phyloP scores from a whole-genome alignment of 2,329 filamentous ascomycete species.

The Triangularia verruculosa region DNA sequence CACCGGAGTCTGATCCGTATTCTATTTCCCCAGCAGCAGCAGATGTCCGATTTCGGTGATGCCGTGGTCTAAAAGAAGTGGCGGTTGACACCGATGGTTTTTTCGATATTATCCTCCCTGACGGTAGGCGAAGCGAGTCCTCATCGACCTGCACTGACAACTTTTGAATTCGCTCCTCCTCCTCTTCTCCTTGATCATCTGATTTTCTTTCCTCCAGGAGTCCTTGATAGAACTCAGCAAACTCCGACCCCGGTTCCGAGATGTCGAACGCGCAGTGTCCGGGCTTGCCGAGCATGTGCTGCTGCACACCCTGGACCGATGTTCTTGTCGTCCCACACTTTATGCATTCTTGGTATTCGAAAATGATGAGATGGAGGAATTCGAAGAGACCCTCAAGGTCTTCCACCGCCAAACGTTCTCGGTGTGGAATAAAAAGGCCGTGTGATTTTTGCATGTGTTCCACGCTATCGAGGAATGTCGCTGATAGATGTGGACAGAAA shows the following conservation, averaged over 20 bases:
- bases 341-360: conserved; percentile 48
- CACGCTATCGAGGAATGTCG: conserved; percentile 37
- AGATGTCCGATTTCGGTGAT: not conserved
- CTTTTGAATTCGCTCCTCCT: not conserved
- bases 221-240: conserved; percentile 39
- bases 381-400: conserved; percentile 46
- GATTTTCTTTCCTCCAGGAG: conserved; percentile 23
- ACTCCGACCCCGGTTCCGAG: conserved; percentile 35
- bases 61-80: not conserved
- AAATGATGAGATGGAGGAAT: conserved; percentile 49
- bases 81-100: not conserved
- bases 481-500: conserved; percentile 39
- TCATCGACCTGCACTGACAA: not conserved
- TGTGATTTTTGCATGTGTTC: conserved; percentile 50
- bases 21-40: not conserved
- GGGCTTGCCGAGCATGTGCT: conserved; percentile 47
- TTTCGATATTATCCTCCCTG: conserved; percentile 3
- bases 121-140: conserved; percentile 1
- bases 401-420: conserved; percentile 37
- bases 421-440: conserved; percentile 43
- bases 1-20: not conserved
- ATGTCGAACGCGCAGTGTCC: conserved; percentile 47
- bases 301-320: conserved; percentile 45
- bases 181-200: not conserved
- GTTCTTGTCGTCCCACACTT: conserved; percentile 44